Conservation (phyloP, 768 basidiomycete genomes). For the Suillus subaureus region DNA sequence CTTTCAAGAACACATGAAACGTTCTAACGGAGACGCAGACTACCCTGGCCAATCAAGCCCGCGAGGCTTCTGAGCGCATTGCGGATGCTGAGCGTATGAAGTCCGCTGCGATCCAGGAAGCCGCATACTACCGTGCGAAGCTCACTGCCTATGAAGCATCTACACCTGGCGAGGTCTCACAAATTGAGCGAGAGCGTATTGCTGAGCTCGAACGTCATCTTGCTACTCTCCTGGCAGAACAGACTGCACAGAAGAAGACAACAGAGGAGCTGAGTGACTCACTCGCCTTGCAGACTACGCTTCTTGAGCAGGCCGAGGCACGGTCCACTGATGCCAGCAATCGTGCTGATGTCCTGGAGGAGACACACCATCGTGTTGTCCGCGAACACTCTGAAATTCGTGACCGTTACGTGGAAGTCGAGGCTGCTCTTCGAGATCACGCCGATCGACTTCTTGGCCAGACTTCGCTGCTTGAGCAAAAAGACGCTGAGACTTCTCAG, state of each 20-base stretch:
- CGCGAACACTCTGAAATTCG: constrained; percentile 74
- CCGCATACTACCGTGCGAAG: constrained; percentile 95
- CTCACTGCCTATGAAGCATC: constrained; percentile 81
- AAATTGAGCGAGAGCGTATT: constrained; percentile 78
- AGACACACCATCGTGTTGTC: constrained; percentile 60
- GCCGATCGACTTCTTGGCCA: constrained; percentile 73
- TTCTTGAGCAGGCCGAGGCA: constrained; percentile 79
- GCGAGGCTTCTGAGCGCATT: constrained; percentile 73
- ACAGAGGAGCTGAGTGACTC: constrained; percentile 72
- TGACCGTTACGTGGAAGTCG: constrained; percentile 57
- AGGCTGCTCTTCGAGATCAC: constrained; percentile 73
- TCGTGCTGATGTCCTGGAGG: constrained; percentile 76
- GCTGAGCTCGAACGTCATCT: constrained; percentile 75
- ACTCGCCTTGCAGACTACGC: constrained; percentile 72
- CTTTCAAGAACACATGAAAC: neutral
- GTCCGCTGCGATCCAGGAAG: constrained; percentile 84
- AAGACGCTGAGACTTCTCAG: constrained; percentile 74
- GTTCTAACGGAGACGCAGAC: constrained; percentile 44
- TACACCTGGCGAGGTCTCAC: constrained; percentile 62
- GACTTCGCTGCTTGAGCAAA: constrained; percentile 73
- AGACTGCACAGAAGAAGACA: constrained; percentile 67
- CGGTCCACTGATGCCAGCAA: constrained; percentile 73
- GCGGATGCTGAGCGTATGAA: constrained; percentile 80
- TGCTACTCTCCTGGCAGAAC: constrained; percentile 60
- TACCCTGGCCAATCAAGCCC: constrained; percentile 75